Base-by-base conservation (phyloP, 192 early-diverging fungal genomes). In the Glomus cerebriforme region DNA sequence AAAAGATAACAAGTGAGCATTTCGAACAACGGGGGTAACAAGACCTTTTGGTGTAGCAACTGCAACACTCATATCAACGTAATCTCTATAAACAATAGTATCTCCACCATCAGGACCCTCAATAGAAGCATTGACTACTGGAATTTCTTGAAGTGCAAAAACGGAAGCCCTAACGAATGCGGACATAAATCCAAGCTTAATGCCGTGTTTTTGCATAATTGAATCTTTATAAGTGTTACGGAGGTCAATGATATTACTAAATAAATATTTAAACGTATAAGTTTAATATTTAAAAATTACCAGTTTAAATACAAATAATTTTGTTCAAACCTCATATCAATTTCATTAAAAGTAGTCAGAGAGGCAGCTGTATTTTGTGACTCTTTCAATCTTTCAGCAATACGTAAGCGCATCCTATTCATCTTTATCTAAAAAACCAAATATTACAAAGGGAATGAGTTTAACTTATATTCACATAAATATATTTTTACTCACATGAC, bases 31-130 rank as follows among this genome's bases (percentile, higher is more conserved):
- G 22, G 98, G 98, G 31, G 98, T 99, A 32, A 99, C 98, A 39
- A 99, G 90, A 70, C 98, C 98, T 90, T 99, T 99, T 79, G 97
- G 97, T 7, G 98, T 99, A 27, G 98, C 95, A 66, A 99, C 98
- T 8, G 98, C 98, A 43, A 98, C 95, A 71, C 90, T 92, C 82
- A 99, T 86, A 86, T 99, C 98, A 75, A 96, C 92, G 78, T 93
- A 99, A 89, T 98, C 96, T 82, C 90, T 91, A 88, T 95, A 99
- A 32, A 98, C 90, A 58, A 98, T 88, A 39, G 94, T 91, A 81
- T 93, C 92, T 74, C 96, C 96, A 24, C 59, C 37, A 15, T 65
- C 22, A 13, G 76, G 73, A 6, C 73, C 73, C 75, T 97, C 95
- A 80, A 99, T 97, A 80, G 92, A 90, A 43, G 96, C 97, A 81